Evolutionary conservation across 441 rosid species (phyloP), one percentile per base, ranked within the genome.

Genomic region (Erodium moschatum): DNA sequence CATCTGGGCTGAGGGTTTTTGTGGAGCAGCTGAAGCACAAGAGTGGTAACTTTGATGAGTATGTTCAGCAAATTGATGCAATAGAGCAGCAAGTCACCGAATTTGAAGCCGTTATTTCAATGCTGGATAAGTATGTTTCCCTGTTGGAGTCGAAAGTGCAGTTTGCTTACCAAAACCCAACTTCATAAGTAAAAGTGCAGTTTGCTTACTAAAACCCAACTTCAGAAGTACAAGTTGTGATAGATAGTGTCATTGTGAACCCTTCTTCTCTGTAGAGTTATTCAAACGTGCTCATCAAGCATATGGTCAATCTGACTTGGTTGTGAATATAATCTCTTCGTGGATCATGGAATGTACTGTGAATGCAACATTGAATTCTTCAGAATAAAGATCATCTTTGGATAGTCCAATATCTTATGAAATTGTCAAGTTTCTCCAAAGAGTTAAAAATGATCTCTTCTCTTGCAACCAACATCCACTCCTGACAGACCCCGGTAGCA

Each of bases 1-100:
- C 91, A 13, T 77, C 95, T 0, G 96, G 97, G 66, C 73, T 89
- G 6, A 85, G 92, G 60, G 84, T 87, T 5, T 90, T 81, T 56
- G 91, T 87, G 67, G 90, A 89, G 83, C 93, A 86, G 76, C 75
- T 93, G 81, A 87, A 86, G 75, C 66, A 82, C 0, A 90, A 90
- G 67, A 84, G 85, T 6, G 84, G 85, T 8, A 76, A 80, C 72
- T 85, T 89, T 29, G 89, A 89, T 56, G 87, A 84, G 72, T 90
- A 86, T 48, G 89, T 86, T 11, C 80, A 85, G 58, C 91, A 85
- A 80, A 89, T 93, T 42, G 89, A 93, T 8, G 72, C 88, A 1
- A 87, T 87, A 5, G 93, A 90, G 79, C 82, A 81, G 46, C 97
- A 87, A 69, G 88, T 89, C 5, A 82, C 92, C 2, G 90, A 86